Conservation (phyloP, 805 yeast genomes). For the Kurtzmaniella cleridarum region DNA sequence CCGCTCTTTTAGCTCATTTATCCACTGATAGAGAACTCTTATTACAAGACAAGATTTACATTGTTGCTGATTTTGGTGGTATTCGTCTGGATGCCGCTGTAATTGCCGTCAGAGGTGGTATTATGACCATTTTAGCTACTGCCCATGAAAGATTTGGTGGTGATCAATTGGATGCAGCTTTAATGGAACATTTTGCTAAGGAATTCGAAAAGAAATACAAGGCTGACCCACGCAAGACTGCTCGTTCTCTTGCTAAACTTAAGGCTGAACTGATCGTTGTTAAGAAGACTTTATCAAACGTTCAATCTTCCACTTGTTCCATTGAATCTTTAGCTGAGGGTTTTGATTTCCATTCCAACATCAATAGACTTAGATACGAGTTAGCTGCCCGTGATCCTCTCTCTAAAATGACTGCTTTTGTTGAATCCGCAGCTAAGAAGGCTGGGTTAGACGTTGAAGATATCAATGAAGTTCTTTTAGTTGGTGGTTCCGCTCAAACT, state of each 20-base stretch:
- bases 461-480: conserved; percentile 84
- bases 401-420: conserved; percentile 69
- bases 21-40: conserved; percentile 43
- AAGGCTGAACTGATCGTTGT: conserved; percentile 75
- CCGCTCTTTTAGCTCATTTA: conserved; percentile 83
- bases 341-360: conserved; percentile 83
- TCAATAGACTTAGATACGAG: conserved; percentile 93
- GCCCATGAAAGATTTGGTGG: conserved; percentile 89
- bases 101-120: conserved; percentile 88
- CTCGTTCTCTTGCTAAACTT: conserved; percentile 85
- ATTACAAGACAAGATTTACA: conserved; percentile 66
- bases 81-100: conserved; percentile 94
- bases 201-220: conserved; percentile 89
- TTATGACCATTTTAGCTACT: conserved; percentile 82
- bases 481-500: conserved; percentile 89
- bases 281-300: conserved; percentile 88
- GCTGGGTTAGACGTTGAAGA: conserved; percentile 83
- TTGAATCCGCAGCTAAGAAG: conserved; percentile 67
- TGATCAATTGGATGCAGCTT: conserved; percentile 70
- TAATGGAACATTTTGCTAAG: conserved; percentile 80
- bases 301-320: conserved; percentile 82
- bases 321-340: conserved; percentile 95
- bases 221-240: conserved; percentile 72
- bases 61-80: conserved; percentile 96
- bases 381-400: conserved; percentile 76